A percentile compares a stretch with the other conserved stretches of the same genome.
These are phyloP conservation scores for Candida sojae DNA, from an alignment of 1,139 yeast species.

Conservation along the genomic window DNA sequence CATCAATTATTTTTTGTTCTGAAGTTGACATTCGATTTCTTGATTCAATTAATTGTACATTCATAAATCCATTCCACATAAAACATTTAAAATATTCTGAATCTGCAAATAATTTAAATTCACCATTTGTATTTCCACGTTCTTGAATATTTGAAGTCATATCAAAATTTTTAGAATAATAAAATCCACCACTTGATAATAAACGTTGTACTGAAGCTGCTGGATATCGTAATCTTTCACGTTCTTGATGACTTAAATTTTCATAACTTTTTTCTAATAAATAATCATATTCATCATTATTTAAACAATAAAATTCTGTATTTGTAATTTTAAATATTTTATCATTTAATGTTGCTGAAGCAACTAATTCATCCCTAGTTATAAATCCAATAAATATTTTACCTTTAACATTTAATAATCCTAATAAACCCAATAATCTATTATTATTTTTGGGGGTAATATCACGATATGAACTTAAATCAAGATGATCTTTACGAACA, in stretches of 20 bases:
- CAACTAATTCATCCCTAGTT: constrained; percentile 56
- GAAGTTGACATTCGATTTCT: constrained; percentile 52
- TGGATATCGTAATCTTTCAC: constrained; percentile 45
- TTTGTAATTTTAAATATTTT: constrained; percentile 52
- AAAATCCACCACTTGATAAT: constrained; percentile 64
- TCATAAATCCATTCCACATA: constrained; percentile 67
- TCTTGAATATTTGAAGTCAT: constrained; percentile 63
- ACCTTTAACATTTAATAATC: constrained; percentile 57
- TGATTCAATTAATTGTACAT: constrained; percentile 58
- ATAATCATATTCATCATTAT: constrained; percentile 55
- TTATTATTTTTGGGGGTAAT: constrained; percentile 32
- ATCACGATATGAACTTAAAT: constrained; percentile 42
- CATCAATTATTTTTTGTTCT: constrained; percentile 55
- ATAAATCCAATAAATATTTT: constrained; percentile 60
- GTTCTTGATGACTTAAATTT: constrained; percentile 16
- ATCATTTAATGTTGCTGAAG: constrained; percentile 59
- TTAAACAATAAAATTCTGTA: constrained; percentile 65
- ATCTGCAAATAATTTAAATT: constrained; percentile 40
- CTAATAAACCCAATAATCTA: constrained; percentile 57
- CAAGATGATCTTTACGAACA: constrained; percentile 34
- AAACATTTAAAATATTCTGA: constrained; percentile 54
- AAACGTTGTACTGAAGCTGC: constrained; percentile 59
- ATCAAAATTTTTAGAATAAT: constrained; percentile 66
- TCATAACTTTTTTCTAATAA: constrained; percentile 25
- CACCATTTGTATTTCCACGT: constrained; percentile 35